Conservation (phyloP, 208 protist genomes). For the Spongospora subterranea region DNA sequence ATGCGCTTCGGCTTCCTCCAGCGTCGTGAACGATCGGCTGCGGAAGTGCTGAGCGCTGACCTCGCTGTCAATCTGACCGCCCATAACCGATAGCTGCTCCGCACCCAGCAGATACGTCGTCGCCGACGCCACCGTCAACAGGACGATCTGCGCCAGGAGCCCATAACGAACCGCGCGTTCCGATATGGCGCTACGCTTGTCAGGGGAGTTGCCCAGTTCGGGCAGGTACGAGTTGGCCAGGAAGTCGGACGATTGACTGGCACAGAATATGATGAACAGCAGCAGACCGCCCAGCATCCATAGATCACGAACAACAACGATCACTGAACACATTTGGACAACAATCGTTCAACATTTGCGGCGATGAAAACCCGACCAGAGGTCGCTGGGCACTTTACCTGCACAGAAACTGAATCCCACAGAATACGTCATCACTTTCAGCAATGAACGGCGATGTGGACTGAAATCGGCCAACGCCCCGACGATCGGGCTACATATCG, state of each 20-base stretch:
- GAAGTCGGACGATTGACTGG: background rate
- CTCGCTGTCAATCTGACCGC: too few relatives aligned
- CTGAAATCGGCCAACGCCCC: slow-evolving; percentile 11
- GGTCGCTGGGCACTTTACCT: background rate
- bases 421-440: background rate
- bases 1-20: too few relatives aligned
- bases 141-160: background rate
- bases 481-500: background rate
- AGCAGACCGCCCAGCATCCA: background rate
- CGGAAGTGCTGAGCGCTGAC: too few relatives aligned
- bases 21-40: too few relatives aligned
- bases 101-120: background rate
- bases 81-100: too few relatives aligned
- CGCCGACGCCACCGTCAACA: background rate
- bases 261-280: background rate
- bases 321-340: background rate
- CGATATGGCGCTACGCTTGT: background rate
- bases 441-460: background rate
- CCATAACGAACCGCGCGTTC: background rate
- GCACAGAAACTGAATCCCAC: background rate
- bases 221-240: slow-evolving; percentile 35
- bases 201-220: background rate
- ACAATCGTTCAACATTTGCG: background rate
- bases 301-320: background rate
- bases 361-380: too few relatives aligned